These are phyloP conservation scores for Xylaria venustula DNA, from an alignment of 495 filamentous ascomycete species.

Conservation along the genomic window DNA sequence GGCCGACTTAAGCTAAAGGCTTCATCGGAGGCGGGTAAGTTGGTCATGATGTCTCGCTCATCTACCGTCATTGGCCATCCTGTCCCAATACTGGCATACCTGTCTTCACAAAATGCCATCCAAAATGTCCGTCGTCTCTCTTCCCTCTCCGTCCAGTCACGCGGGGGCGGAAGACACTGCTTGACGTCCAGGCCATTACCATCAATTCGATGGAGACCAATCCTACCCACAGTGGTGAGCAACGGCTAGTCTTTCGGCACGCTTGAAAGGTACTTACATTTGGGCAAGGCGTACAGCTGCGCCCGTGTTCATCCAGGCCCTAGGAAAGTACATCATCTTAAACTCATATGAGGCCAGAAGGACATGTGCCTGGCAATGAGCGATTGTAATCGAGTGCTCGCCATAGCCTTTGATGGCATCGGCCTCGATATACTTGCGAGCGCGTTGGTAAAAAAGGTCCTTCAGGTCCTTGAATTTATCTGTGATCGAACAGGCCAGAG, in stretches of 20 bases:
- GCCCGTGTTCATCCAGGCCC: constrained; percentile 92
- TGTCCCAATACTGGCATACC: constrained; percentile 94
- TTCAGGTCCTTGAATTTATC: constrained; percentile 77
- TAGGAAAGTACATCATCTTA: constrained; percentile 95
- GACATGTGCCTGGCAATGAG: constrained; percentile 78
- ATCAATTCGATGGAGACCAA: constrained; percentile 88
- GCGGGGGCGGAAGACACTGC: constrained; percentile 78
- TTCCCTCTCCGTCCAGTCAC: constrained; percentile 91
- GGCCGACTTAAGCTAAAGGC: constrained; percentile 80
- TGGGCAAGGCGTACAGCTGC: constrained; percentile 71
- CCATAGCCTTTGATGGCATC: constrained; percentile 94
- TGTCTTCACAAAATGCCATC: constrained; percentile 86
- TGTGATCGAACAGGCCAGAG: constrained; percentile 74
- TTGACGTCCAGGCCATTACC: constrained; percentile 87
- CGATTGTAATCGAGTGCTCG: constrained; percentile 78
- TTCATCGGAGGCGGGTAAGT: constrained; percentile 81
- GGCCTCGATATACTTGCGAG: constrained; percentile 83
- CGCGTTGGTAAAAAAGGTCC: constrained; percentile 80
- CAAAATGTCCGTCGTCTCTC: constrained; percentile 92
- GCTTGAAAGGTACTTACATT: constrained; percentile 53
- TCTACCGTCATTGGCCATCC: constrained; percentile 96
- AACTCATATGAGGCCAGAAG: constrained; percentile 86
- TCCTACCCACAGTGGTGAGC: constrained; percentile 40
- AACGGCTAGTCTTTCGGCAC: background rate
- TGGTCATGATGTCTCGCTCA: constrained; percentile 86